Evolutionary conservation across 208 protist genomes (phyloP), one percentile per base, ranked within the genome.

Genomic region (Crithidia bombi): DNA sequence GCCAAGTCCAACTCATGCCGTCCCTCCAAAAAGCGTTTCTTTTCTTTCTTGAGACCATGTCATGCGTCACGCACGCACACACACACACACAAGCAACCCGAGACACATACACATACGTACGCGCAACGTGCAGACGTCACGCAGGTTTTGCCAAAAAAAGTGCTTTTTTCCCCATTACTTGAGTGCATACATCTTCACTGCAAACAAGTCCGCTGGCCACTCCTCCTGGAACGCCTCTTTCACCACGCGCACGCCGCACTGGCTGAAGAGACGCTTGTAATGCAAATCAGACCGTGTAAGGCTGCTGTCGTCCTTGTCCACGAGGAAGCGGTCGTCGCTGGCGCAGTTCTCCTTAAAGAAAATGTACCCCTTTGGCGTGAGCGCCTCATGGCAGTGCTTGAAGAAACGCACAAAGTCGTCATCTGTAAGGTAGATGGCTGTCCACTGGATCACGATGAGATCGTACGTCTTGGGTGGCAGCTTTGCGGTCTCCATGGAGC

Each of bases 291-390:
- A 92, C 30, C 95, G 87, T 17, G 92, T 97, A 43, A 97, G 50
- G 64, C 90, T 95, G 67, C 88, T 94, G 66, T 98, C 95, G 19
- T 91, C 83, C 69, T 89, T 89, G 71, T 98, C 95, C 25, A 96
- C 89, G 6, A 95, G 65, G 67, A 93, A 96, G 14, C 35, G 23
- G n/a, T 82, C 76, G 7, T 68, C 72, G 28, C 39, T 73, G 15
- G 79, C 67, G 63, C 78, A 83, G 65, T 97, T 98, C 73, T 98
- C 95, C 79, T 98, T 98, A 55, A 98, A 92, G 67, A 98, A 94
- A 46, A 98, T 91, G 62, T 91, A 89, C 14, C 93, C 95, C n/a
- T 81, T 65, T 9, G 77, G 66, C n/a, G 84, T 90, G 39, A 97
- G 78, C 0, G 87, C 85, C 47, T 66, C 44, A 61, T 88, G 89